Evolutionary conservation across 2,329 filamentous ascomycete genomes (phyloP), one percentile per base, ranked within the genome.

Genomic region (Trichoderma lentiforme): DNA sequence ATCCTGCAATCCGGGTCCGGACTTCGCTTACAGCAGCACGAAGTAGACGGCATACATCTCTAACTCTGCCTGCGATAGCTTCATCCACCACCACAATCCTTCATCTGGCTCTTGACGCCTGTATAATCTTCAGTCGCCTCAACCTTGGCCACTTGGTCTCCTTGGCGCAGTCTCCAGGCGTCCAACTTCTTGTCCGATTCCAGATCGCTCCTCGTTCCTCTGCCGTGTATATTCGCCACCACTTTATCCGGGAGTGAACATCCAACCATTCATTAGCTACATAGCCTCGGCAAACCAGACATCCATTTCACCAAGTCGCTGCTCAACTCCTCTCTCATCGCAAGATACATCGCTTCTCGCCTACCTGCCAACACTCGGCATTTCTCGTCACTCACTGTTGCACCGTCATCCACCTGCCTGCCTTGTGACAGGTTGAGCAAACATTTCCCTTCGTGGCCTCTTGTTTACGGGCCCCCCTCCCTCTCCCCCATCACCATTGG

Each of bases 391-490:
- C 66, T 64, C 43, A 47, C 53, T 66, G 71, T 72, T 72, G 71
- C 71, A 72, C 71, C 71, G 57, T 24, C 60, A 62, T 70, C 71
- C 71, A 70, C 71, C 67, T 72, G 71, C 71, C 71, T 71, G 71
- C 67, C 53, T 72, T 72, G 71, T 72, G 71, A 64, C 60, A 72
- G 71, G 71, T 72, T 65, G 61, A 71, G 71, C 71, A 72, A 72
- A 72, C 67, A 66, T 61, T 71, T 66, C 51, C 58, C 39, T 63
- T 72, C 60, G 60, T 71, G 47, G 57, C 67, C 69, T 70, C 71
- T 53, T 71, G 47, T 61, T 72, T 32, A 43, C 30, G 15, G 36
- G 43, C 51, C 67, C 71, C 60, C 43, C 63, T 56, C 66, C 36
- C 62, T 57, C 57, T 21, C 28, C 36, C 56, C 56, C 28, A 43